These are phyloP conservation scores for Bipolaris cookei DNA, from an alignment of 2,329 filamentous ascomycete species.

Conservation along the genomic window DNA sequence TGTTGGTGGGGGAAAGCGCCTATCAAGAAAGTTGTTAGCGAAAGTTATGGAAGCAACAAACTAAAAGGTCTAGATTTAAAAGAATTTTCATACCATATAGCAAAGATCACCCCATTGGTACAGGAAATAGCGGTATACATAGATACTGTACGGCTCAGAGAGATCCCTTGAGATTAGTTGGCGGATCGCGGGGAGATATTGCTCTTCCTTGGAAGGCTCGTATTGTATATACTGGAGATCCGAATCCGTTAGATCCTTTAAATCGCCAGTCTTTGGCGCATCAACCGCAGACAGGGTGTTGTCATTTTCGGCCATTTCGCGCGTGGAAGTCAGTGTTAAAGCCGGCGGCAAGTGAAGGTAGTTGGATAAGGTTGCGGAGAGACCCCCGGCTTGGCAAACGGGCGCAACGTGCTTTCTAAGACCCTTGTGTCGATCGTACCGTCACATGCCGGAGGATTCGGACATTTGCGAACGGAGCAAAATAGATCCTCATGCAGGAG, in stretches of 20 bases:
- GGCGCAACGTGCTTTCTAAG: slow-evolving; percentile 6
- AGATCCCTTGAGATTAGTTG: slow-evolving; percentile 94
- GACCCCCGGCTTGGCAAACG: slow-evolving; percentile 12
- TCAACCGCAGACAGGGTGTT: background rate
- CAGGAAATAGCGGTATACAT: slow-evolving; percentile 97
- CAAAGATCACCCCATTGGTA: slow-evolving; percentile 99
- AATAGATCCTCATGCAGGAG: slow-evolving; percentile 1
- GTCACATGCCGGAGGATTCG: slow-evolving; percentile 21
- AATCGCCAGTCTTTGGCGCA: background rate
- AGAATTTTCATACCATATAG: slow-evolving; percentile 71
- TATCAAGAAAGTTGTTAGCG: slow-evolving; percentile 12
- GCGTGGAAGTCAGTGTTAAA: background rate
- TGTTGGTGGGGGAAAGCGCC: slow-evolving; percentile 49
- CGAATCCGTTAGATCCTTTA: slow-evolving; percentile 13
- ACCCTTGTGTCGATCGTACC: slow-evolving; percentile 17
- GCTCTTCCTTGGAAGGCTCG: slow-evolving; percentile 63
- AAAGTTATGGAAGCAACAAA: background rate
- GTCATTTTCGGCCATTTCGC: slow-evolving; percentile 11
- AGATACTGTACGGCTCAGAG: slow-evolving; percentile 98
- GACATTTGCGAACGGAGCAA: slow-evolving; percentile 2
- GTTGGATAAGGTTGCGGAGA: slow-evolving; percentile 2
- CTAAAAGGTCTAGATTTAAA: background rate
- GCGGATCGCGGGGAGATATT: slow-evolving; percentile 83
- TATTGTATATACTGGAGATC: slow-evolving; percentile 66
- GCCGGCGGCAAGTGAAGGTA: slow-evolving; percentile 9